Evolutionary conservation across 352 stramenopile species (phyloP).

Genomic region (Elongisporangium senticosum): DNA sequence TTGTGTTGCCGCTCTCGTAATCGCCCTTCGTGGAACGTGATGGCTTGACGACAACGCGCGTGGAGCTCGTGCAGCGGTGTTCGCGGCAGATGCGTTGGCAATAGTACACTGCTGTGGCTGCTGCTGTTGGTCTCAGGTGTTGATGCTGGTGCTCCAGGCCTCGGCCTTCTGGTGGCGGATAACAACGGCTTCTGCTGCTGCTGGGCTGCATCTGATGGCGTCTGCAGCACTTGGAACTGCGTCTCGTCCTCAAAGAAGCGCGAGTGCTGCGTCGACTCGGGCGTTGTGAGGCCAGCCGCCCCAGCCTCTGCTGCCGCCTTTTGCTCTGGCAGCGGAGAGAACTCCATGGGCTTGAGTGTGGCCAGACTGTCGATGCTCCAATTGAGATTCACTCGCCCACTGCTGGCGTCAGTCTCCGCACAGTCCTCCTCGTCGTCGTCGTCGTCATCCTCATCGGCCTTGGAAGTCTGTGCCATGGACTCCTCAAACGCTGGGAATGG

Average conservation of each 20-base stretch:
- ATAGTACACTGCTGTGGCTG: background rate
- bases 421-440: constrained; percentile 1
- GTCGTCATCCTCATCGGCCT: constrained; percentile 1
- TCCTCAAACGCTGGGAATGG: constrained; percentile 45
- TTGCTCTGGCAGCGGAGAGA: constrained; percentile 45
- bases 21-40: constrained; percentile 26
- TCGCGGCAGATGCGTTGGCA: background rate
- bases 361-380: constrained; percentile 73
- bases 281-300: constrained; percentile 1
- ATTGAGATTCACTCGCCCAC: constrained; percentile 19
- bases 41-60: constrained; percentile 34
- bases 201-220: constrained; percentile 14
- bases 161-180: background rate
- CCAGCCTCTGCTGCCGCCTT: constrained; percentile 8
- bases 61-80: constrained; percentile 22
- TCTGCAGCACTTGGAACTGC: constrained; percentile 41
- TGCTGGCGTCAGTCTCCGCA: background rate
- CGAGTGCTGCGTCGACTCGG: background rate
- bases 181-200: background rate
- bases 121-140: background rate
- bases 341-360: constrained; percentile 41
- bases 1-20: constrained; percentile 35
- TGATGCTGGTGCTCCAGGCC: background rate
- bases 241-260: constrained; percentile 51
- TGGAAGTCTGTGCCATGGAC: constrained; percentile 20